Evolutionary conservation across 306 rosid species (phyloP).

Genomic region (Quercus agrifolia): DNA sequence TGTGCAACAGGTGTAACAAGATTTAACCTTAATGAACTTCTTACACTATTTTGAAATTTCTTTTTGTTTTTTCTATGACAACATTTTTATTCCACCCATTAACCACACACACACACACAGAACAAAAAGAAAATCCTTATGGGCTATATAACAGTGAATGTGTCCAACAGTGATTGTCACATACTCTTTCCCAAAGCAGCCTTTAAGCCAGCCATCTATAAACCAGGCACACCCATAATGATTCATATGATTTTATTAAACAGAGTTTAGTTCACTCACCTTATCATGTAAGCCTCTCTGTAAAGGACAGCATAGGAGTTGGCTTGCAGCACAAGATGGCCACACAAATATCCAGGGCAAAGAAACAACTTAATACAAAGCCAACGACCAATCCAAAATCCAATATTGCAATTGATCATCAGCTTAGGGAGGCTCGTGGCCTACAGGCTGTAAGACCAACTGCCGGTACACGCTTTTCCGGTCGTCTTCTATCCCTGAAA

Average conservation of each 20-base stretch:
- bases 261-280: not conserved
- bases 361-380: not conserved
- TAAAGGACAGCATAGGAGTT: no score
- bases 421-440: conserved; percentile 15
- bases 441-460: conserved; percentile 6
- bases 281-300: not conserved
- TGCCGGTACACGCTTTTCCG: conserved; percentile 12
- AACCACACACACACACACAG: not conserved
- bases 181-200: no score
- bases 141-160: no score
- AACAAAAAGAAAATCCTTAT: not conserved
- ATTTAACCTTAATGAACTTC: no score
- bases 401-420: conserved; percentile 2
- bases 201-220: no score
- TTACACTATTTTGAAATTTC: not conserved
- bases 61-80: not conserved
- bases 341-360: no score
- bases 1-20: no score
- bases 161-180: no score
- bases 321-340: no score
- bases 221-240: not conserved
- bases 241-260: not conserved
- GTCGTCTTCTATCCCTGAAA: not conserved
- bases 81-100: not conserved
- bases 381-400: not conserved